Base-by-base conservation (phyloP, 78 protist genomes). In the Dictyostelium citrinum region DNA sequence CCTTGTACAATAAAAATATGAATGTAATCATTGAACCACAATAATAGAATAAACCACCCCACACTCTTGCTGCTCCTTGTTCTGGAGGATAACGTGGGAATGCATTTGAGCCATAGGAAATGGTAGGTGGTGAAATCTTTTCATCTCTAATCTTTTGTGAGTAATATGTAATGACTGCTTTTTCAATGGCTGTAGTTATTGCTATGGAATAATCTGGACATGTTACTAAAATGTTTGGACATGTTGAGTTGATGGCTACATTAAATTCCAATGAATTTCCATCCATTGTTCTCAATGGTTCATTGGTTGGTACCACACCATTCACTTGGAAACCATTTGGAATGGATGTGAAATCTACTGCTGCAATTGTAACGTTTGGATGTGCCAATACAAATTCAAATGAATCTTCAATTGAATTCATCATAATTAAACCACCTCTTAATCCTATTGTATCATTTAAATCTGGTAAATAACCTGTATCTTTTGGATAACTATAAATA, bases 1-100 rank as follows among this genome's bases (percentile, higher is more conserved):
- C 51, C 20, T 90, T 82, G 72, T 83, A 83, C 17, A 90, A 14
- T 29, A 90, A 24, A 33, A 81, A 82, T 12, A 90, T 76, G 64
- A 90, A 82, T 2, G 90, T 37, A 46, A 90, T 83, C 95, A 90
- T 90, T 29, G 95, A 55, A 6, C 91, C 95, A 51, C 90, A 90
- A 17, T 83, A 83, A 77, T 81, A 82, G 75, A 90, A 90, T 20
- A 90, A 79, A 17, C 95, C 64, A 45, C 92, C 92, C 46, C 55
- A 86, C 2, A 64, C 35, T 14, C 41, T 68, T 3, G 55, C 72
- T 0, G 71, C 43, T 3, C 67, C 71, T 2, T 27, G 22, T 10
- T 76, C 35, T 3, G 55, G 45, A 29, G 81, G 55, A 79, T 79
- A 88, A 6, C 31, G 27, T 7, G 93, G 85, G 20, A 41, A 88